Conservation (phyloP, 2,329 filamentous ascomycete species). For the Coniochaeta ligniaria region DNA sequence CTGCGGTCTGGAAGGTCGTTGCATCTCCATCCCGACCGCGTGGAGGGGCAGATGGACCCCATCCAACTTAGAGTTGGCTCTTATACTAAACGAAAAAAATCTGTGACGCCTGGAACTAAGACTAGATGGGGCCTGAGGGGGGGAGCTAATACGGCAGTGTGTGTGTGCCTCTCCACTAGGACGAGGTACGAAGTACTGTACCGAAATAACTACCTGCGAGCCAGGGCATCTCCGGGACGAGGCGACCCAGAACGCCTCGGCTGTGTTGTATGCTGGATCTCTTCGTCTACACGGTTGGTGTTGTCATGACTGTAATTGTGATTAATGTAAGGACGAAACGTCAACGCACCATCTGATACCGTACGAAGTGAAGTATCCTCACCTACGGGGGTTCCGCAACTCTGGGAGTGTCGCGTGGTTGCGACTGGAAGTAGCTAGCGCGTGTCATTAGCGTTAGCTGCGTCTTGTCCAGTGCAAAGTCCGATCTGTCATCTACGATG, state of each 20-base stretch:
- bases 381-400: too few species aligned
- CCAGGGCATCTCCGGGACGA: neutral
- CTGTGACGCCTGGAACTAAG: constrained; percentile 12
- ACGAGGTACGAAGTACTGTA: neutral
- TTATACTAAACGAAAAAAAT: constrained; percentile 18
- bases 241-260: neutral
- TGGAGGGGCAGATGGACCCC: constrained; percentile 21
- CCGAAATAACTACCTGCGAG: neutral
- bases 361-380: neutral
- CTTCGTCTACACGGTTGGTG: neutral
- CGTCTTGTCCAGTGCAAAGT: neutral
- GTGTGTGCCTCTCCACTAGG: neutral
- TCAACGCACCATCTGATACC: neutral
- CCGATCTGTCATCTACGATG: neutral
- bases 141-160: too few species aligned
- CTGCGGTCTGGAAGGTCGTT: constrained; percentile 29
- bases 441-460: neutral
- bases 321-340: neutral
- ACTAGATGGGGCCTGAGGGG: neutral
- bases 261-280: neutral
- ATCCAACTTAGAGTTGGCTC: constrained; percentile 29
- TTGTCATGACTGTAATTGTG: neutral
- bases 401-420: neutral
- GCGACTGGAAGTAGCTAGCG: neutral
- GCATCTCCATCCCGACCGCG: constrained; percentile 30